Conservation (phyloP, 202 grass and related monocot genomes). For the Zizania palustris region DNA sequence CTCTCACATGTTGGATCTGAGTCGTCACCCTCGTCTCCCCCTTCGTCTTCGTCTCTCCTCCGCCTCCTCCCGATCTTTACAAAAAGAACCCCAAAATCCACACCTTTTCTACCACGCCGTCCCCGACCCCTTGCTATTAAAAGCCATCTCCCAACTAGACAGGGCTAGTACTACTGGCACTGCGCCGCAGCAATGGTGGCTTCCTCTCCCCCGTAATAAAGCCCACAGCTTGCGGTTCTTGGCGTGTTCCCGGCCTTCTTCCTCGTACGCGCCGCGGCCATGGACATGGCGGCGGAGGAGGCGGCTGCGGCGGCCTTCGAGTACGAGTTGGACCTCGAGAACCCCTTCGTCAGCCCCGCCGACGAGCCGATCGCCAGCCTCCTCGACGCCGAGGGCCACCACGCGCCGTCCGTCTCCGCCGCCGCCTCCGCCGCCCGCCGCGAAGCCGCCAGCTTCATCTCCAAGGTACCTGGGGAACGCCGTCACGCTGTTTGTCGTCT, state of each 20-base stretch:
- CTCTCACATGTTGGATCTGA: too few species aligned
- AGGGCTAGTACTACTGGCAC: constrained; percentile 45
- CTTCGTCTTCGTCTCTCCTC: not conserved
- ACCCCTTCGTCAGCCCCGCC: constrained; percentile 76
- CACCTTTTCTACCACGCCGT: constrained; percentile 46
- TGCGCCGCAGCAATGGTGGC: constrained; percentile 57
- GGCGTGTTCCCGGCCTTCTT: constrained; percentile 42
- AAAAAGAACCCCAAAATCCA: constrained; percentile 59
- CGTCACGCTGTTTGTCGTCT: too few species aligned
- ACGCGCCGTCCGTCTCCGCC: constrained; percentile 45
- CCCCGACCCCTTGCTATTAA: constrained; percentile 46
- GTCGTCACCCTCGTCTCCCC: not conserved
- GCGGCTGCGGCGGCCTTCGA: constrained; percentile 11
- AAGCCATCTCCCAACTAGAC: constrained; percentile 52
- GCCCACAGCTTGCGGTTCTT: constrained; percentile 19
- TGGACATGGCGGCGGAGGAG: constrained; percentile 32
- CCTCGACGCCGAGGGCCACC: constrained; percentile 44
- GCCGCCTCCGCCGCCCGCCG: constrained; percentile 46
- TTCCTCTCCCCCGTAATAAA: constrained; percentile 44
- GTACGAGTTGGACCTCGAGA: constrained; percentile 93
- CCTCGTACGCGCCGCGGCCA: constrained; percentile 32
- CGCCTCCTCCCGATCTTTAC: constrained; percentile 39
- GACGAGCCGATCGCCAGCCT: constrained; percentile 63
- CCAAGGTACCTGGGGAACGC: constrained; percentile 53
- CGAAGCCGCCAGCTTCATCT: constrained; percentile 58